Evolutionary conservation across 805 yeast species (phyloP), one percentile per base, ranked within the genome.

Genomic region (Barnettozyma sp.): DNA sequence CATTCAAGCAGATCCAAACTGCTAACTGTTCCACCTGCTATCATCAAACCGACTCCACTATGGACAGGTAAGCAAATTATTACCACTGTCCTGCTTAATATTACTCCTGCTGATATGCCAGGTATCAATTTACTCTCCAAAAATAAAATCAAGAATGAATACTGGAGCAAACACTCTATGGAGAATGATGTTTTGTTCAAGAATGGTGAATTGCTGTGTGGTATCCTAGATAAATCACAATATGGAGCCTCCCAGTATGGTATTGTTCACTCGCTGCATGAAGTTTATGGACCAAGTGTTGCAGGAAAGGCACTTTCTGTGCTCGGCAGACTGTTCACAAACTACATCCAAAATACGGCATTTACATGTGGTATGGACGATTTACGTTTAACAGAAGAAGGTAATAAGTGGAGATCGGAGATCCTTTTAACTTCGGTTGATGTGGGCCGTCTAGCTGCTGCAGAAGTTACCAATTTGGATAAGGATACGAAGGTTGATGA

Each of bases 331-430:
- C 69, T 92, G 37, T 90, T 94, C 65, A 94, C 99, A 16, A 86
- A 84, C 60, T 92, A 86, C 60, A 87, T 82, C 54, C 88, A 82
- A 74, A 72, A 77, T 66, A 82, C 85, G 39, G 97, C 96, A 2
- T 84, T 92, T 57, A 92, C 98, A 7, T 92, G 99, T 78, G 98
- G 99, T 73, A 94, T 92, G 98, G 99, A 92, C 59, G 99, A 92
- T 66, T 70, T 92, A 60, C 76, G 95, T 58, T 71, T 94, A 49
- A 92, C 97, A 16, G 74, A 61, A 4, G 95, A 85, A 50, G 99
- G 99, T 56, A 88, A 94, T 59, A 54, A 69, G 41, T 79, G 94
- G 90, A 78, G 99, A 69, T 64, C 65, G 11, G 94, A 86, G 41
- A 83, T 92, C 43, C 70, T 94, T 58, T 65, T 74, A 47, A 78